Base-by-base conservation (phyloP, 768 basidiomycete species). In the Suillus plorans region DNA sequence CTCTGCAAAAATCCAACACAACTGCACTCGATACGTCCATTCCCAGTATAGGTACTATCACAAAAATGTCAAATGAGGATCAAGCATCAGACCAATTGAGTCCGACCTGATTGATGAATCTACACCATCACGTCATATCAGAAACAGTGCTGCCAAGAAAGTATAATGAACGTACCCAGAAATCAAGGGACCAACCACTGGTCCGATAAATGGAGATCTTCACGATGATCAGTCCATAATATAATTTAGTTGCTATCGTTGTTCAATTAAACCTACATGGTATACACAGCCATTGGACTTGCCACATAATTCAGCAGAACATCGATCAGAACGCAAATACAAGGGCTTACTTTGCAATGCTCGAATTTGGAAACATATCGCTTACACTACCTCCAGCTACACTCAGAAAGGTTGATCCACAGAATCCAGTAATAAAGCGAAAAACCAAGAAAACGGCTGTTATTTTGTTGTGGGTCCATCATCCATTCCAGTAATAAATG, bases 21-120 rank as follows among this genome's bases (percentile, higher is more conserved):
- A 66, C 63, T 89, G 72, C 18, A 90, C 76, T 63, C 87, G 86
- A 76, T 88, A 95, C 0, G 91, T 91, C 92, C 92, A 94, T 65
- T 89, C 76, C 90, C 90, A 91, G 55, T 82, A 69, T 1, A 82
- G 66, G 68, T 88, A 78, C 84, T 90, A 57, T 49, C 37, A 16
- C 13, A 52, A 0, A 42, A 2, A 41, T 31, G 58, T 68, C 52
- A 68, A 61, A 61, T 22, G 31, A 12, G 42, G 8, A 49, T n/a
- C 5, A 59, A 37, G 45, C n/a, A 14, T 31, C 16, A 37, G 25
- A n/a, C 34, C 34, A 20, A 36, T 8, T 20, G 36, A 13, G 12
- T n/a, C 79, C 61, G 53, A 85, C 86, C 73, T 89, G 84, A 69
- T 90, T 91, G 69, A 93, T 89, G 73, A 92, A 91, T 22, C 89